Conservation (phyloP, 2,329 filamentous ascomycete genomes). For the Mariannaea elegans region DNA sequence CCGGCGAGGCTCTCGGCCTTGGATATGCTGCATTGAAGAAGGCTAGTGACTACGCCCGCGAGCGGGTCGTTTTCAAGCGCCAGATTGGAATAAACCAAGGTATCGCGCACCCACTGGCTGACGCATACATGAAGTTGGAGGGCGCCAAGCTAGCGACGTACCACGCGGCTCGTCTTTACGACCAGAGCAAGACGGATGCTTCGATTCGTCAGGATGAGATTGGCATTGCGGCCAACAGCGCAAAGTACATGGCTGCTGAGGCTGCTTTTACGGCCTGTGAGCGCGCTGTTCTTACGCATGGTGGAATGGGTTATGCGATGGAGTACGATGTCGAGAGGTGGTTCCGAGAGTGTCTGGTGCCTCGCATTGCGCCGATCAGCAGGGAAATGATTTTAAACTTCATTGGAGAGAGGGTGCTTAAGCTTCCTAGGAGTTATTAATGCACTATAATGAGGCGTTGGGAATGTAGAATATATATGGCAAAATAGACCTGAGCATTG, state of each 20-base stretch:
- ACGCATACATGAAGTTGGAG: conserved; percentile 72
- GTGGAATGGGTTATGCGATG: conserved; percentile 72
- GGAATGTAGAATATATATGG: neutral
- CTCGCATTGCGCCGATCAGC: conserved; percentile 70
- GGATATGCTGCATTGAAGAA: conserved; percentile 75
- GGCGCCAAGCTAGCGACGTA: conserved; percentile 72
- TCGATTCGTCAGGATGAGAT: conserved; percentile 64
- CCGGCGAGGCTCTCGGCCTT: conserved; percentile 81
- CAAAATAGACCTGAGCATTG: too few relatives aligned
- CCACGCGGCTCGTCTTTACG: conserved; percentile 71
- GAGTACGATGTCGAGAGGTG: conserved; percentile 74
- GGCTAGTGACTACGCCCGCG: conserved; percentile 72
- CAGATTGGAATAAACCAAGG: conserved; percentile 74
- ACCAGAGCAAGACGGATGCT: conserved; percentile 59
- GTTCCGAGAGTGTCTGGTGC: conserved; percentile 71
- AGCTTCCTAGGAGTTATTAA: conserved; percentile 73
- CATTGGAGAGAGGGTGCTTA: conserved; percentile 73
- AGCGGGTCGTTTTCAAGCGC: conserved; percentile 71
- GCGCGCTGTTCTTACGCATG: conserved; percentile 65
- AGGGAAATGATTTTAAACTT: conserved; percentile 82
- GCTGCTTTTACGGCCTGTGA: conserved; percentile 71
- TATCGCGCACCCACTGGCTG: conserved; percentile 71
- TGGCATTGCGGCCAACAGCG: conserved; percentile 73
- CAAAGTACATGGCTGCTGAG: conserved; percentile 75
- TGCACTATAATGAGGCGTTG: neutral